Conservation (phyloP, 345 rosid genomes). For the Cochlearia excelsa region DNA sequence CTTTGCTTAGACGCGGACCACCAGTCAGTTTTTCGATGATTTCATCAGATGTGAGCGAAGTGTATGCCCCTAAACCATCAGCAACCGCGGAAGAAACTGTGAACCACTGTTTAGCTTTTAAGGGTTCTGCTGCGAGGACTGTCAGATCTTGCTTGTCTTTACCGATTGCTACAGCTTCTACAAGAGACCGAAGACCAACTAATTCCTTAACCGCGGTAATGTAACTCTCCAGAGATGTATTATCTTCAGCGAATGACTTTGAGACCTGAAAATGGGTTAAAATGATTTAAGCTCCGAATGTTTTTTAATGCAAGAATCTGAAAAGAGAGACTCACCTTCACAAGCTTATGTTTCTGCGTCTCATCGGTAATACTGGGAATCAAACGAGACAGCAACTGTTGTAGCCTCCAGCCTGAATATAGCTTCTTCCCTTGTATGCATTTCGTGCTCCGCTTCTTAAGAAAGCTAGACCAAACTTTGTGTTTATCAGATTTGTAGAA, state of each 20-base stretch:
- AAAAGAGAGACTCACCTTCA: slow-evolving; percentile 32
- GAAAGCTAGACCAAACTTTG: slow-evolving; percentile 55
- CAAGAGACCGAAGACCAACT: slow-evolving; percentile 51
- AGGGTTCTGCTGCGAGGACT: slow-evolving; percentile 42
- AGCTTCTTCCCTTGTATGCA: slow-evolving; percentile 52
- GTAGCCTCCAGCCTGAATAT: slow-evolving; percentile 73
- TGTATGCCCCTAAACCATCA: slow-evolving; percentile 39
- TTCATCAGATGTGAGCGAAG: slow-evolving; percentile 51
- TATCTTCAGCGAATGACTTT: slow-evolving; percentile 56
- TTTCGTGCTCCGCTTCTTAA: slow-evolving; percentile 46
- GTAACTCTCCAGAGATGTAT: slow-evolving; percentile 44
- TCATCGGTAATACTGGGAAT: slow-evolving; percentile 43
- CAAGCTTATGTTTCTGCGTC: slow-evolving; percentile 32
- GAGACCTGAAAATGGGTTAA: slow-evolving; percentile 44
- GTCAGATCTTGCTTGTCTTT: slow-evolving; percentile 60
- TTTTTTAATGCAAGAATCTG: not conserved
- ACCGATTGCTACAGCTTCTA: slow-evolving; percentile 67
- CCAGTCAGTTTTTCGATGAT: slow-evolving; percentile 57
- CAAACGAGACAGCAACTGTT: slow-evolving; percentile 61
- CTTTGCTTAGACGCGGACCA: slow-evolving; percentile 62
- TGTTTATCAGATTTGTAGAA: slow-evolving; percentile 50
- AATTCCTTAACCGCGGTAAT: slow-evolving; percentile 40
- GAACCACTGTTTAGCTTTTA: slow-evolving; percentile 41
- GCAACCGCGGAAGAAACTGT: slow-evolving; percentile 35
- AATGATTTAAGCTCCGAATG: slow-evolving; percentile 14